Conservation (phyloP, 2,329 filamentous ascomycete species). For the Emergomyces pasteurianus region DNA sequence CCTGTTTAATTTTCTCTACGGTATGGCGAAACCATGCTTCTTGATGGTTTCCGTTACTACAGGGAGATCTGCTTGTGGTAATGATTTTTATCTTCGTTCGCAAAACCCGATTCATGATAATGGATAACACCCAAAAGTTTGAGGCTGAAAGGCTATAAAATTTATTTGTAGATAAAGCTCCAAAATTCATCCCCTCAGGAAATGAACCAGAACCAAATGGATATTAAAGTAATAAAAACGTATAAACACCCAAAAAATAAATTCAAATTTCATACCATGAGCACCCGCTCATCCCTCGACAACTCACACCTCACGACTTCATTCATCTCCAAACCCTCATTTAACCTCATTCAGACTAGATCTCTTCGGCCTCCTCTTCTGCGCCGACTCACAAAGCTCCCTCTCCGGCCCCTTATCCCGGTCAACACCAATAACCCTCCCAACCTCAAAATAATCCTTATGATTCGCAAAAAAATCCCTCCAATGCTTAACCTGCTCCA, state of each 20-base stretch:
- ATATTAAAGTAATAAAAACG: neutral
- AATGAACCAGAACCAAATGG: too few relatives aligned
- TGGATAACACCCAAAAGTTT: neutral
- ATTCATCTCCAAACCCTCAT: constrained; percentile 22
- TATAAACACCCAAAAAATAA: too few relatives aligned
- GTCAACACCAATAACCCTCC: constrained; percentile 55
- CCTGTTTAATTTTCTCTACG: too few relatives aligned
- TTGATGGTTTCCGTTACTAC: too few relatives aligned
- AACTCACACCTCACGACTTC: constrained; percentile 8
- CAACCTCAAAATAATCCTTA: constrained; percentile 71
- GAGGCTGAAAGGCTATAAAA: neutral
- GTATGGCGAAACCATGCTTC: too few relatives aligned
- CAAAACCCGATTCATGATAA: neutral
- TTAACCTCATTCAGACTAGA: constrained; percentile 19
- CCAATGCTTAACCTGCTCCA: constrained; percentile 66
- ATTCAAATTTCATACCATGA: neutral
- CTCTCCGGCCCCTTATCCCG: constrained; percentile 37
- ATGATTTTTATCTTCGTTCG: neutral
- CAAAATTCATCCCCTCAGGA: too few relatives aligned
- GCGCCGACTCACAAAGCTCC: constrained; percentile 58
- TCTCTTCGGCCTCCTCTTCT: constrained; percentile 50
- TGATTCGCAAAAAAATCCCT: constrained; percentile 67
- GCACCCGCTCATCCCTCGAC: neutral
- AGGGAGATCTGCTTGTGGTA: neutral
- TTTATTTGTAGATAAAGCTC: too few relatives aligned